phyloP scores from a whole-genome alignment of 768 basidiomycete genomes.

The Boletus tomentosulus region DNA sequence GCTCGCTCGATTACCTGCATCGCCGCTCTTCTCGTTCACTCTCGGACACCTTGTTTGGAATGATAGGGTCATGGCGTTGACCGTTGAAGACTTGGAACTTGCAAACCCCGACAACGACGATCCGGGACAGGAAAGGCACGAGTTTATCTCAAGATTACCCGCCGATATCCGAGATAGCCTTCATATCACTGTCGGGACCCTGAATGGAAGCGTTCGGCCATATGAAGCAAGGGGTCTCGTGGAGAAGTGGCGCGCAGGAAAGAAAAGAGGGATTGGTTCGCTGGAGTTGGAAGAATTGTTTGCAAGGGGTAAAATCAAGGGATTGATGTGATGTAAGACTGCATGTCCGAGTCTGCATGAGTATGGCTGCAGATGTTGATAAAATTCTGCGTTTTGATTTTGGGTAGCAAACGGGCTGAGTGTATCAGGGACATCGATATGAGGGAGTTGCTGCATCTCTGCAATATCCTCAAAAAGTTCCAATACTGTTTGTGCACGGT shows the following conservation, averaged over 20 bases:
- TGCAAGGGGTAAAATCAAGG: constrained; percentile 31
- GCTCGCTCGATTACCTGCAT: constrained; percentile 17
- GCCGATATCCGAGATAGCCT: constrained; percentile 46
- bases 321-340: not conserved
- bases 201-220: constrained; percentile 43
- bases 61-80: constrained; percentile 73
- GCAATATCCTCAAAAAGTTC: too few species aligned
- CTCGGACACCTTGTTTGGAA: constrained; percentile 72
- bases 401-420: too few species aligned
- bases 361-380: too few species aligned
- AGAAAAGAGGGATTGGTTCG: constrained; percentile 24
- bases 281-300: constrained; percentile 27
- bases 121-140: constrained; percentile 35
- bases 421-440: too few species aligned
- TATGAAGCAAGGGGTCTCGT: constrained; percentile 73
- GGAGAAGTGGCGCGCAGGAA: constrained; percentile 43
- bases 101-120: constrained; percentile 27
- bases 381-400: too few species aligned
- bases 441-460: too few species aligned
- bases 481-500: too few species aligned
- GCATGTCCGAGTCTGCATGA: too few species aligned
- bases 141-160: constrained; percentile 47
- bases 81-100: constrained; percentile 56
- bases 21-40: constrained; percentile 57
- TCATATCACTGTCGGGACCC: constrained; percentile 89